phyloP scores from a whole-genome alignment of 78 protist species.

The Tieghemostelium lacteum region DNA sequence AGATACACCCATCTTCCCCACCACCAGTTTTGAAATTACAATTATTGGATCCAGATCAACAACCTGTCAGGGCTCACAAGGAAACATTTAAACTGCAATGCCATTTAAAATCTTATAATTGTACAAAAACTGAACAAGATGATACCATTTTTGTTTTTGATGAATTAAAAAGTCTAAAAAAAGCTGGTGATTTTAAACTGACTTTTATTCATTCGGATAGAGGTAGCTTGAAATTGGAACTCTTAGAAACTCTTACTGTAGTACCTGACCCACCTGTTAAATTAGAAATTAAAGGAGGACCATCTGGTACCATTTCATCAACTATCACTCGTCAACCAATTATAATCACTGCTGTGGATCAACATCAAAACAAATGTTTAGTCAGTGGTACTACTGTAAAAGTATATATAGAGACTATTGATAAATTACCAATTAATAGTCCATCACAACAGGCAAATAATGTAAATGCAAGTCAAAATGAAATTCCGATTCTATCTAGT shows the following conservation, averaged over 20 bases:
- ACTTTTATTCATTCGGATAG: slow-evolving; percentile 2
- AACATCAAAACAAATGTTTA: not conserved
- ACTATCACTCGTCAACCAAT: not conserved
- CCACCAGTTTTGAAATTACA: not conserved
- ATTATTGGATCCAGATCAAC: slow-evolving; percentile 13
- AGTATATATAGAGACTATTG: slow-evolving; percentile 7
- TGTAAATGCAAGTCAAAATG: not conserved
- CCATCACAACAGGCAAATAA: not conserved
- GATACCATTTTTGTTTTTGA: slow-evolving; percentile 29
- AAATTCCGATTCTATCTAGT: not conserved
- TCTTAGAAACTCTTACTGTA: not conserved
- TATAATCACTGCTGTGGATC: not conserved
- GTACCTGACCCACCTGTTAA: slow-evolving; percentile 33
- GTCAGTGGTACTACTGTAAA: not conserved
- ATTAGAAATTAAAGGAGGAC: not conserved
- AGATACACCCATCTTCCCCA: not conserved
- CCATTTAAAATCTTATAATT: not conserved
- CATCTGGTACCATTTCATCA: not conserved
- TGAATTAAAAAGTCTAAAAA: slow-evolving; percentile 3
- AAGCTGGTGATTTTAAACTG: slow-evolving; percentile 15
- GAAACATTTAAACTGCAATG: not conserved
- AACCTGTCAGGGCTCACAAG: not conserved
- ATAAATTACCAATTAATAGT: too few relatives aligned
- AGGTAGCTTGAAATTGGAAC: slow-evolving; percentile 12
- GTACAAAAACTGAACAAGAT: not conserved